Evolutionary conservation across 257 asterid species (phyloP).

Genomic region (Thymus quinquecostatus): DNA sequence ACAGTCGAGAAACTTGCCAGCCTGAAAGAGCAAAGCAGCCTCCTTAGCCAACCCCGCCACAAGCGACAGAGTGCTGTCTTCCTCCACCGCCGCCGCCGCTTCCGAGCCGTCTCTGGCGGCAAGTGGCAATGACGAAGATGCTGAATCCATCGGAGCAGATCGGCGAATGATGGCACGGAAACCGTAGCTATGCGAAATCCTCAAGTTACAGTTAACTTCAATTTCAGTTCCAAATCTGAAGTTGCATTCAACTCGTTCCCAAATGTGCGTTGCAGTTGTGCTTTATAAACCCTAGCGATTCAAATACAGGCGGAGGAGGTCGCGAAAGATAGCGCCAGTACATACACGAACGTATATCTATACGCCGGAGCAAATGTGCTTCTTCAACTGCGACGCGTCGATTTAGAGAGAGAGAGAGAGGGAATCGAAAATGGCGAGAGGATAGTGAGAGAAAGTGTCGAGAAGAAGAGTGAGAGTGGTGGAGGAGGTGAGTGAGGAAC

Average conservation of each 20-base stretch:
- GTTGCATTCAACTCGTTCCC: constrained; percentile 34
- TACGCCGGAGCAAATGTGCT: background rate
- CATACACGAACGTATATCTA: constrained; percentile 22
- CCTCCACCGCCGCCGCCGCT: constrained; percentile 46
- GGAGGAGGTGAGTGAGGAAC: constrained; percentile 6
- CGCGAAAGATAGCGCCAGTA: constrained; percentile 19
- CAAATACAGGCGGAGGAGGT: constrained; percentile 27
- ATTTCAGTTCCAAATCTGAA: constrained; percentile 55
- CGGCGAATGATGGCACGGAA: constrained; percentile 30
- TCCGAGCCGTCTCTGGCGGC: constrained; percentile 39
- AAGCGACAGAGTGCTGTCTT: constrained; percentile 60
- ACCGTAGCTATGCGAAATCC: constrained; percentile 47
- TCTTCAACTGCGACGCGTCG: constrained; percentile 41
- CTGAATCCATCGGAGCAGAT: constrained; percentile 76
- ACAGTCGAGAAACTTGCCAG: constrained; percentile 74
- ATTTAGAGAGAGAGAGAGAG: constrained; percentile 37
- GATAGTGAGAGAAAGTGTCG: constrained; percentile 42
- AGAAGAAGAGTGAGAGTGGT: constrained; percentile 24
- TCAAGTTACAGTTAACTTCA: constrained; percentile 36
- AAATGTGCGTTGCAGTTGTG: constrained; percentile 25
- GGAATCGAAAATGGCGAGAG: constrained; percentile 35
- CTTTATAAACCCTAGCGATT: constrained; percentile 62
- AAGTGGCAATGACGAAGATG: constrained; percentile 54
- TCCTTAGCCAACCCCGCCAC: constrained; percentile 82
- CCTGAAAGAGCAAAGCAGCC: constrained; percentile 73